Evolutionary conservation across 768 basidiomycete species (phyloP), one percentile per base, ranked within the genome.

Genomic region (Trametes villosa): DNA sequence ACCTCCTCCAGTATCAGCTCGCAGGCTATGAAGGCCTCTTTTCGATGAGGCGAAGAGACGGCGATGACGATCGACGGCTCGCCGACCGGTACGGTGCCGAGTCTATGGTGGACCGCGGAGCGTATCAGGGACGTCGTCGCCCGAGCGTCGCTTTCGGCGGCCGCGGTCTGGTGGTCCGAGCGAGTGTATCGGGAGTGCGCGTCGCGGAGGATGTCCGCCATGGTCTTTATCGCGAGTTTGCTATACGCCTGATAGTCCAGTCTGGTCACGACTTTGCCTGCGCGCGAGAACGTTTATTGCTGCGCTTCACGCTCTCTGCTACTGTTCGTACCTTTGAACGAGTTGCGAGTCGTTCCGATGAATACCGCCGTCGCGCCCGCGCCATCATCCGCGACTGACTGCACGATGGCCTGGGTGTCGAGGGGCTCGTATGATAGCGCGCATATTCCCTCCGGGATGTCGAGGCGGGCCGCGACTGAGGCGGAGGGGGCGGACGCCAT

Each of bases 221-320:
- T 85, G 18, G 90, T 91, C 73, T 87, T 91, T 66, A 94, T 84
- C 11, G 91, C 89, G 26, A 94, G 76, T 63, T 85, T 86, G 63
- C 86, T 88, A 73, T 93, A 93, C 9, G 92, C 89, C 73, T 93
- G 89, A 68, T 93, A 94, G 70, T 92, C 90, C 33, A 94, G 73
- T 36, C 82, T 83, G 26, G 86, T 86, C 33, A 94, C 92, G 15
- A 74, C 72, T 69, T 86, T 90, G 34, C 55, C 56, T 50, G 57
- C 38, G 33, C 7, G 42, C 60, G 50, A 24, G 38, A 30, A 53
- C 31, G 27, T 33, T 52, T 41, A n/a, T 51, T 12, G 47, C 57
- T 30, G 15, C 24, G 22, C 12, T 12, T 24, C 4, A 51, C 20
- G 31, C 9, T 48, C 18, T 15, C 42, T 5, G 18, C 15, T 17